Conservation (phyloP, 108 stramenopile genomes). For the Seminavis robusta region DNA sequence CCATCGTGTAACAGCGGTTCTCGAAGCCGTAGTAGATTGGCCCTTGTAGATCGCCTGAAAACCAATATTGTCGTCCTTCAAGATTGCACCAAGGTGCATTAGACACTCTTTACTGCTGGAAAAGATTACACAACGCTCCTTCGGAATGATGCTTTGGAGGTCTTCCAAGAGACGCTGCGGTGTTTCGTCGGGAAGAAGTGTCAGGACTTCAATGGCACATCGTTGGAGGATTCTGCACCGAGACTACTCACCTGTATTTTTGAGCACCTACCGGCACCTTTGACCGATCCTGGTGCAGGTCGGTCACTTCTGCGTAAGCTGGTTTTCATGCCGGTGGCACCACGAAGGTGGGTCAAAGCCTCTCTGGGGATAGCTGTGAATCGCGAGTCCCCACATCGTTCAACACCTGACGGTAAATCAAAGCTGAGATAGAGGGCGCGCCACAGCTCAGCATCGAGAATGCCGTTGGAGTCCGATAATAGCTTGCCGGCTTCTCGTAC, state of each 20-base stretch:
- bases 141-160: too few species aligned
- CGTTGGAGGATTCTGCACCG: too few species aligned
- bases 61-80: constrained; percentile 14
- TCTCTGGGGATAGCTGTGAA: constrained; percentile 36
- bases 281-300: too few species aligned
- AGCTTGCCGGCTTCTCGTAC: constrained; percentile 29
- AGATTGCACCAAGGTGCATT: constrained; percentile 20
- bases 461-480: constrained; percentile 33
- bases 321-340: constrained; percentile 9
- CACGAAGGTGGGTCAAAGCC: constrained; percentile 35
- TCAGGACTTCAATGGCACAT: too few species aligned
- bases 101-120: constrained; percentile 26
- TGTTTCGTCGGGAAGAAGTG: too few species aligned
- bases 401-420: constrained; percentile 26
- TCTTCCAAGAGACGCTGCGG: too few species aligned
- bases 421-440: constrained; percentile 28
- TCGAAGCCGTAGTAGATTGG: constrained; percentile 21
- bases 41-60: constrained; percentile 25
- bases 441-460: constrained; percentile 41
- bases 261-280: too few species aligned
- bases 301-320: too few species aligned
- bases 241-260: too few species aligned
- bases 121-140: constrained; percentile 46
- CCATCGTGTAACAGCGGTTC: constrained; percentile 35
- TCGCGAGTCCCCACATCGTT: constrained; percentile 1